Evolutionary conservation across 768 basidiomycete species (phyloP), one percentile per base, ranked within the genome.

Genomic region (Xerocomus spinulosus): DNA sequence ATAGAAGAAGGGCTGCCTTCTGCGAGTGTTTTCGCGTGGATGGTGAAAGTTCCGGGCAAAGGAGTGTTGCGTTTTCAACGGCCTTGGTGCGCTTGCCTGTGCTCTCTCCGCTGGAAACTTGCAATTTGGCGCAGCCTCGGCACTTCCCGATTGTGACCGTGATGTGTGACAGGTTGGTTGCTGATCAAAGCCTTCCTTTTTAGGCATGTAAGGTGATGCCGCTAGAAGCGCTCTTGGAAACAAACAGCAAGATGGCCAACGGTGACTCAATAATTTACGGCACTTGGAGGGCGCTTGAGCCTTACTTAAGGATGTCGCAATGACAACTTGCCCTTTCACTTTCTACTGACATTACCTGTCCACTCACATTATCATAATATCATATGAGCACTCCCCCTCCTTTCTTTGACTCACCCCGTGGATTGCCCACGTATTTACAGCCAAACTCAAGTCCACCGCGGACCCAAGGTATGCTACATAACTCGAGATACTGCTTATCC

Each of bases 21-120:
- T 7, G 45, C 23, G 56, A 29, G 46, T 32, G 45, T 43, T 39
- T 56, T 50, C 32, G 53, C 28, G 47, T 38, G 17, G 53, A 42
- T 68, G 67, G 26, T 66, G 64, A 57, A 68, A 54, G 64, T 66
- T 68, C 64, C 66, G 44, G 49, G 66, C 52, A 42, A 66, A 66
- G 66, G 54, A 53, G 54, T 52, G 61, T 63, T 44, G 37, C 24
- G n/a, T 39, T 53, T 66, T 68, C 67, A 44, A 48, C 44, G 44
- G 42, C 41, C 36, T 46, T 48, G 42, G 25, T 61, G 54, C 49
- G 39, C 49, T 60, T 36, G 47, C 49, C 48, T 61, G 41, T 54
- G 44, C 53, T 35, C 39, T 53, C 44, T 45, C 50, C 36, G 45
- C 54, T 52, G 53, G 61, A 60, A 59, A 56, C 61, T 49, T 45